Base-by-base conservation (phyloP, 2,329 filamentous ascomycete species). In the Fusarium citri region DNA sequence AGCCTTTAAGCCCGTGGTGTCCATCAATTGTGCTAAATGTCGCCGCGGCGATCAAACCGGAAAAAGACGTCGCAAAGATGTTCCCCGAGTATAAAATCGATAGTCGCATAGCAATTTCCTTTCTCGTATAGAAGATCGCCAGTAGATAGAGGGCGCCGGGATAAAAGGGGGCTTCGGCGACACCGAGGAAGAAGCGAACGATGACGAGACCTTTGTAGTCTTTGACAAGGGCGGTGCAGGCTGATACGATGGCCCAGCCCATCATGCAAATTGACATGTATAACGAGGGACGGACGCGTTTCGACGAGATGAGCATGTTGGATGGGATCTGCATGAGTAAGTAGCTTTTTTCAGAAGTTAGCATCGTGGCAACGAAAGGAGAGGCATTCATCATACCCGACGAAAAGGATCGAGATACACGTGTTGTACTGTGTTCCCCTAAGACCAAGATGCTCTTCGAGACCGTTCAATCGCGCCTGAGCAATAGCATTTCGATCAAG, bases 401-500 rank as follows among this genome's bases (percentile, higher is more conserved):
- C 76, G 26, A 79, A 80, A 1, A 80, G 74, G 34, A 80, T 77
- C 0, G 78, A 80, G 20, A 80, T 77, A 40, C 77, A 79, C 1
- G 77, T 78, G 55, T 78, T 77, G 61, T 78, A 78, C 55, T 78
- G 69, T 4, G 59, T 63, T 9, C 82, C 83, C 1, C 76, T 76
- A 48, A 89, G 77, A 5, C 80, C 77, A 3, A 89, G 76, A 48
- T 89, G 84, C 12, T 83, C 79, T 51, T 87, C 83, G 6, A 89
- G 76, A 1, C 85, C 85, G 59, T 87, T 84, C 31, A 89, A 73
- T 22, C 83, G 80, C 6, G 87, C 87, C 23, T 86, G 85, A 4
- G 87, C 87, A 69, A 89, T 87, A 46, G 88, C 86, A 59, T 86
- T 87, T 18, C 84, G 78, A 66, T 87, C 84, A n/a, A 85, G 76